These are phyloP conservation scores for Aspergillus carbonarius DNA, from an alignment of 2,329 filamentous ascomycete species.

Conservation along the genomic window DNA sequence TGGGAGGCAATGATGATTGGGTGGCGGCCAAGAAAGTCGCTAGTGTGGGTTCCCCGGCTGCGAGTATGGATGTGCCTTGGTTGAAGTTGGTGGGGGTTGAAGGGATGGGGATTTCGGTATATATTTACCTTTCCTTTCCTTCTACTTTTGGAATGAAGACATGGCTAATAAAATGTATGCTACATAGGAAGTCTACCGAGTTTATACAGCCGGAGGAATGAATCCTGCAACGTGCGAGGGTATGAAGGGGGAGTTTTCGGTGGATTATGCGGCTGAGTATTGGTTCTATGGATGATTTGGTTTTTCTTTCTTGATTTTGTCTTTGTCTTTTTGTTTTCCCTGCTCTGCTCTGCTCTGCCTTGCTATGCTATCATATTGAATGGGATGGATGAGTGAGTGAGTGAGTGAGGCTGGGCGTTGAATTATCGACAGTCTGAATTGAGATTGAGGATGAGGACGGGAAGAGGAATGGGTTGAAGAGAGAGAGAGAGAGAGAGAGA, in stretches of 20 bases:
- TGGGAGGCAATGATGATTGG: constrained; percentile 26
- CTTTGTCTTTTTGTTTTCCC: too few species aligned
- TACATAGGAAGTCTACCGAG: constrained; percentile 46
- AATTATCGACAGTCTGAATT: too few species aligned
- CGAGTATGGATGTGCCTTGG: constrained; percentile 32
- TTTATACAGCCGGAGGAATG: constrained; percentile 39
- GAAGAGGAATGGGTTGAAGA: too few species aligned
- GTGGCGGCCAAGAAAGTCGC: constrained; percentile 27
- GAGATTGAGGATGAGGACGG: too few species aligned
- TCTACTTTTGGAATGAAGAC: too few species aligned
- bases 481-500: too few species aligned
- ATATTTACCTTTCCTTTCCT: not conserved
- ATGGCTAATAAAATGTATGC: too few species aligned
- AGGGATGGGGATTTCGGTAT: constrained; percentile 33
- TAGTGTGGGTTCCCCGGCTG: constrained; percentile 28
- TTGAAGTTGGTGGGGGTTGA: constrained; percentile 29
- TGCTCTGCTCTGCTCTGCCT: too few species aligned
- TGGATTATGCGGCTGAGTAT: constrained; percentile 45
- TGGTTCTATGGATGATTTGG: constrained; percentile 44
- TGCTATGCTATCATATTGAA: too few species aligned
- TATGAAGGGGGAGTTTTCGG: constrained; percentile 30
- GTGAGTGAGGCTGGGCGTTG: too few species aligned
- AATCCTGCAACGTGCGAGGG: constrained; percentile 36
- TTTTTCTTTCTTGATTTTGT: too few species aligned
- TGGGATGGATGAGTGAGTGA: too few species aligned